A percentile compares a stretch with the other conserved stretches of the same genome.
Conservation (phyloP, 208 protist genomes). For the Trypanosoma avium region DNA sequence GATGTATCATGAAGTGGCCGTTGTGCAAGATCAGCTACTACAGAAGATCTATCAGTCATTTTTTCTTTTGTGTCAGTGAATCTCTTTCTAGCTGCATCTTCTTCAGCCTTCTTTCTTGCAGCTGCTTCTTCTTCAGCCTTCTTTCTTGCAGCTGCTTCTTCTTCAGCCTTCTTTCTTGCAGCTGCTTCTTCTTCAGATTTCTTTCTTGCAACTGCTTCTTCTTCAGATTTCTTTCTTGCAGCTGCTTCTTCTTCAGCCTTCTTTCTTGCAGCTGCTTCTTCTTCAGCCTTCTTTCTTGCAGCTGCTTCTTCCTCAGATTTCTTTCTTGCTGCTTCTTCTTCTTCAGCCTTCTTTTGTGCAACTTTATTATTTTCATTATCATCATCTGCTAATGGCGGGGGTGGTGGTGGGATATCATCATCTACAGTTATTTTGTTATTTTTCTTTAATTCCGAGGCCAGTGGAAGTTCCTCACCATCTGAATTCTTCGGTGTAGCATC, state of each 20-base stretch:
- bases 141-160: background rate
- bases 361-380: background rate
- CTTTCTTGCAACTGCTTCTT: background rate
- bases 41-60: background rate
- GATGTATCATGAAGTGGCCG: background rate
- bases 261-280: constrained; percentile 1
- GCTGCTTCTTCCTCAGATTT: constrained; percentile 2
- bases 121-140: constrained; percentile 2
- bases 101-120: background rate
- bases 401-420: constrained; percentile 20
- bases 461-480: constrained; percentile 14
- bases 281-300: background rate
- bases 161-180: background rate
- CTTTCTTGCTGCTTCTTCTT: background rate
- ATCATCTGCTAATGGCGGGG: constrained; percentile 9
- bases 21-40: background rate
- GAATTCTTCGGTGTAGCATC: constrained; percentile 18
- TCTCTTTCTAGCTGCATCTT: constrained; percentile 1
- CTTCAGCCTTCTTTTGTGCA: background rate
- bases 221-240: background rate
- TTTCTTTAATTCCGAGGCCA: constrained; percentile 8
- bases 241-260: constrained; percentile 8
- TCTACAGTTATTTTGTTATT: background rate
- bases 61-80: no score
- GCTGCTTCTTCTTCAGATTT: constrained; percentile 3